Conservation (phyloP, 202 grass and related monocot species). For the Tripidium arundinaceum region DNA sequence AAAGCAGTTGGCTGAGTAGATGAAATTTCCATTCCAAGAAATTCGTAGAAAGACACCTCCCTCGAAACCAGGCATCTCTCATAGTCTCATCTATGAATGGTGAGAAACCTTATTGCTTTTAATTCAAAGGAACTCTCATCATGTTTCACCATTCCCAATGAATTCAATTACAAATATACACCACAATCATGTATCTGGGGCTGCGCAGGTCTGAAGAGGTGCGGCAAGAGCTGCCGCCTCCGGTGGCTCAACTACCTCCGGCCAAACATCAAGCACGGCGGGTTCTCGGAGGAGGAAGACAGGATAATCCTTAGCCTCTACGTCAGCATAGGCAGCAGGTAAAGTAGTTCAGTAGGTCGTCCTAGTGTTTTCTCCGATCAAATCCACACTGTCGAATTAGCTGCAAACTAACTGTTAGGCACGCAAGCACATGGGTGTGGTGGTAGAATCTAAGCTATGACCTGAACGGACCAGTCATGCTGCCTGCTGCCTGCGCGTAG, state of each 20-base stretch:
- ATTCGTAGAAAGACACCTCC: constrained; percentile 14
- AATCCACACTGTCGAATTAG: constrained; percentile 30
- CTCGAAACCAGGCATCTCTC: constrained; percentile 29
- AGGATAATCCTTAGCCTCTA: constrained; percentile 83
- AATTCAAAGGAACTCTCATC: constrained; percentile 28
- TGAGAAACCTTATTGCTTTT: constrained; percentile 6
- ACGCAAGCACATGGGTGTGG: constrained; percentile 33
- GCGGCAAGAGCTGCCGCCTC: constrained; percentile 97
- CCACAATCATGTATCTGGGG: constrained; percentile 40
- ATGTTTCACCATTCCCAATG: constrained; percentile 9
- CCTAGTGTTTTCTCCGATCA: constrained; percentile 25
- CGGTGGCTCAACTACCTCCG: constrained; percentile 99
- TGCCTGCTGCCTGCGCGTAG: constrained; percentile 42
- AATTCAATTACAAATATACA: constrained; percentile 23
- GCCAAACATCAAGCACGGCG: constrained; percentile 87
- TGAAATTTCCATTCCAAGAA: constrained; percentile 21
- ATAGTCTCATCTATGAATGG: constrained; percentile 5
- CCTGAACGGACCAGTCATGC: constrained; percentile 35
- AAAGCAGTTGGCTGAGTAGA: background rate
- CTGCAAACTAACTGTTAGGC: constrained; percentile 30
- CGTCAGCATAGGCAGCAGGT: constrained; percentile 99
- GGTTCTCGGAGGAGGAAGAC: constrained; percentile 96
- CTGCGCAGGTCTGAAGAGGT: constrained; percentile 75
- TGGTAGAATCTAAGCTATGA: constrained; percentile 42
- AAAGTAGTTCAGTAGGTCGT: constrained; percentile 15